These are phyloP conservation scores for Podospora appendiculata DNA, from an alignment of 495 filamentous ascomycete species.

Conservation along the genomic window DNA sequence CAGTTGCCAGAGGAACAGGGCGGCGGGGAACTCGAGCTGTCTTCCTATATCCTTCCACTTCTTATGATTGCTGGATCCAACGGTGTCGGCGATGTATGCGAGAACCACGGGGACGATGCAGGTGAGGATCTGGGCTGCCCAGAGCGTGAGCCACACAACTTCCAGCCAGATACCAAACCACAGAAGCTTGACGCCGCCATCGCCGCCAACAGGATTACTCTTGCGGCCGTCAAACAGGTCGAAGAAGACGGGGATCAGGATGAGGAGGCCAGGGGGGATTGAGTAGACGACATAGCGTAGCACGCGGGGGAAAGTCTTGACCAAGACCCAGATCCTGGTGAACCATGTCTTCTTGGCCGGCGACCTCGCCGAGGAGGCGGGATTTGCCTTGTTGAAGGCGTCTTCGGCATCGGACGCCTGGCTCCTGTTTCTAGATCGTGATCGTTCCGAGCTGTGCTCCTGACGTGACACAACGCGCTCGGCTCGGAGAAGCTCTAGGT, in stretches of 20 bases:
- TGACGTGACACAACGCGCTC: constrained; percentile 64
- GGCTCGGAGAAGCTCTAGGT: constrained; percentile 72
- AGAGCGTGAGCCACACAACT: constrained; percentile 86
- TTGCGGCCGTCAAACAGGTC: constrained; percentile 51
- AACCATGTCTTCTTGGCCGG: constrained; percentile 60
- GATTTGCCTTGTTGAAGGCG: constrained; percentile 61
- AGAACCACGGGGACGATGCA: constrained; percentile 65
- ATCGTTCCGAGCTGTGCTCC: constrained; percentile 27
- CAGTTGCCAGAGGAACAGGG: constrained; percentile 90
- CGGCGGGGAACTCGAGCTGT: constrained; percentile 77
- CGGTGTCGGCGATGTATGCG: constrained; percentile 59
- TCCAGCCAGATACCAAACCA: constrained; percentile 97
- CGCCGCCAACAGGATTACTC: constrained; percentile 40
- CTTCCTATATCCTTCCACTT: constrained; percentile 91
- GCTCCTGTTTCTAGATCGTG: constrained; percentile 27
- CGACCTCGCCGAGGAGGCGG: constrained; percentile 35
- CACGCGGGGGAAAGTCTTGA: constrained; percentile 70
- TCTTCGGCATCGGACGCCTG: constrained; percentile 56
- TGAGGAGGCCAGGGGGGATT: constrained; percentile 59
- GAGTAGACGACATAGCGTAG: constrained; percentile 87
- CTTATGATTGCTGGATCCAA: constrained; percentile 76
- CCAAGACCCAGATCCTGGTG: constrained; percentile 28
- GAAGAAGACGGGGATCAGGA: constrained; percentile 76
- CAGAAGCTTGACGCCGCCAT: constrained; percentile 69
- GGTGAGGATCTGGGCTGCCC: constrained; percentile 71